Conservation (phyloP, 768 basidiomycete genomes). For the Gelatoporia subvermispora region DNA sequence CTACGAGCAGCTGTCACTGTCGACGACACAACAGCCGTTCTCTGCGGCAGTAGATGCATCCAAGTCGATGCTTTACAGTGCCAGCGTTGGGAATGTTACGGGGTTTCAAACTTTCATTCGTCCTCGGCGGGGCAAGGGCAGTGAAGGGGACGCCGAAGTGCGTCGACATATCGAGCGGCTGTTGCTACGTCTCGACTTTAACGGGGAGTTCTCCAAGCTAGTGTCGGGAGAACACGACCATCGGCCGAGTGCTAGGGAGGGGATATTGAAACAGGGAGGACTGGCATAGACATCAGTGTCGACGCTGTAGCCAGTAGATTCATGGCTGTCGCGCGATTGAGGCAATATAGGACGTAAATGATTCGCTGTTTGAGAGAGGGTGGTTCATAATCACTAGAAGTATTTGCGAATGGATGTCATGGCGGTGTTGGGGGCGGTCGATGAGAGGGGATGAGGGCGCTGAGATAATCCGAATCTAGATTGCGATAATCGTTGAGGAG, state of each 20-base stretch:
- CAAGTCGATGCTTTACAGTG: conserved; percentile 61
- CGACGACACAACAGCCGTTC: conserved; percentile 73
- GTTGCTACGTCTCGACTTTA: conserved; percentile 80
- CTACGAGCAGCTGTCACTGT: conserved; percentile 73
- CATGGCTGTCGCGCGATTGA: background rate
- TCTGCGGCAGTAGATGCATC: conserved; percentile 61
- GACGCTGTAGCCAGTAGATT: conserved; percentile 7
- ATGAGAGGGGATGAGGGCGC: background rate
- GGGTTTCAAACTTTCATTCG: conserved; percentile 45
- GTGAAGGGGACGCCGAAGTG: conserved; percentile 62
- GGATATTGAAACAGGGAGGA: conserved; percentile 25
- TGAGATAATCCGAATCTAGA: conserved; percentile 12
- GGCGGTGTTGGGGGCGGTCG: background rate
- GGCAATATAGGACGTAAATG: too few species aligned
- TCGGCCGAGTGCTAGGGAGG: conserved; percentile 33
- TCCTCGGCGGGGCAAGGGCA: conserved; percentile 43
- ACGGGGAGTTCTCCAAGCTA: conserved; percentile 64
- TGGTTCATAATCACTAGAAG: too few species aligned
- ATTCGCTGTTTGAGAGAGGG: too few species aligned
- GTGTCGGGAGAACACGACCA: conserved; percentile 36
- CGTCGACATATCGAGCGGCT: conserved; percentile 80
- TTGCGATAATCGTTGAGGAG: conserved; percentile 13
- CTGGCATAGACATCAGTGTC: conserved; percentile 10
- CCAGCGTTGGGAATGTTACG: conserved; percentile 44
- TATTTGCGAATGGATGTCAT: too few species aligned